Percentiles rank a stretch among this genome's conserved stretches.
Conservation (phyloP, 2,329 filamentous ascomycete species). For the Lasiodiplodia hormozganensis region DNA sequence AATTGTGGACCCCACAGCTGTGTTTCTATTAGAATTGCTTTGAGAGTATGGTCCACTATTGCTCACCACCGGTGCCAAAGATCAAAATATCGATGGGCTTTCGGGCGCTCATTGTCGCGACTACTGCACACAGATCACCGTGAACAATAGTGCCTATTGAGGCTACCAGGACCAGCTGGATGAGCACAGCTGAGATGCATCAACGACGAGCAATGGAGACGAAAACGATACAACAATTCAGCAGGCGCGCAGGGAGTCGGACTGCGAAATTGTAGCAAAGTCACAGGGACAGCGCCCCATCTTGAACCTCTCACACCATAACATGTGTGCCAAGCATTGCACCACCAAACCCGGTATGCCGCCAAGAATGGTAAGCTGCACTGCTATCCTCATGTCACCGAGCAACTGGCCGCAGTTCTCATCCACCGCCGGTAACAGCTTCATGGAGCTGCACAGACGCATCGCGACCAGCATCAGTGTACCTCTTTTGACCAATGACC, state of each 20-base stretch:
- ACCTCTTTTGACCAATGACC: neutral
- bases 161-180: neutral
- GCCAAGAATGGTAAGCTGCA: slow-evolving; percentile 6
- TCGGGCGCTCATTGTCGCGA: slow-evolving; percentile 14
- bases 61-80: slow-evolving; percentile 28
- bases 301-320: slow-evolving; percentile 4
- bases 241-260: neutral
- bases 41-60: neutral
- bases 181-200: neutral
- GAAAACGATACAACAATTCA: slow-evolving; percentile 16
- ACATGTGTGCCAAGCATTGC: neutral
- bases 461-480: neutral
- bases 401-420: slow-evolving; percentile 12
- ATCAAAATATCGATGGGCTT: slow-evolving; percentile 27
- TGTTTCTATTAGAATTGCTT: neutral
- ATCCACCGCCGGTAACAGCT: slow-evolving; percentile 3
- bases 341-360: slow-evolving; percentile 5
- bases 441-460: neutral
- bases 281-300: slow-evolving; percentile 2
- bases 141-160: neutral
- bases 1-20: slow-evolving; percentile 36
- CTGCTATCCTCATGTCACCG: neutral
- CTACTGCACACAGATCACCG: neutral
- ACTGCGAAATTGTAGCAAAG: neutral
- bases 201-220: slow-evolving; percentile 14